Evolutionary conservation across 1,139 yeast species (phyloP), one percentile per base, ranked within the genome.

Genomic region (Yamadazyma friedrichii): DNA sequence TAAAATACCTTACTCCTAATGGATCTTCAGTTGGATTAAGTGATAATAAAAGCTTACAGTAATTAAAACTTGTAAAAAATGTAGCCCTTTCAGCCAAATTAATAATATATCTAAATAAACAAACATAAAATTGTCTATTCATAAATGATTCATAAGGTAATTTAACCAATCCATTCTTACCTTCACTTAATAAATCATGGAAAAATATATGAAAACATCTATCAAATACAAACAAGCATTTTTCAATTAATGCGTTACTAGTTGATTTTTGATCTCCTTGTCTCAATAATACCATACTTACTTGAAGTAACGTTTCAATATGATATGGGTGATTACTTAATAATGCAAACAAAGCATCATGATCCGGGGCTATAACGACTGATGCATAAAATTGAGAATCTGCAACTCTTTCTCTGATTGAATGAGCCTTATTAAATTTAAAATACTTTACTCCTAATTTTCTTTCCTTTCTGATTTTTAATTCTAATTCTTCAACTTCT

Each of bases 21-120:
- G 96, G 96, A 65, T 88, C 97, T 38, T 84, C 88, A 1, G 81
- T 76, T 1, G 96, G 95, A 30, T 80, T 76, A 35, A 88, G 64
- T 1, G 88, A 77, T 49, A 84, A 65, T 39, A 89, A 65, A 6
- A 84, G 67, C 55, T 86, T 88, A 52, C 86, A 78, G 65, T 82
- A 88, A 33, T 80, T 76, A 41, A 86, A 74, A 1, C 96, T 95
- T 0, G 96, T 88, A 43, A 65, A 74, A 56, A 78, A 81, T 1
- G 93, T 84, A 8, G 95, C 87, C 52, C 89, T 76, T 54, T 85
- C 89, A 2, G 89, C 87, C 35, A 89, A 64, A 2, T 79, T 80
- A 16, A 76, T 72, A 41, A 88, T 79, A 53, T 86, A 82, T 52
- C 93, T 75, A 67, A 88, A 87, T 4, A 88, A 53, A 9, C 88